Percentiles rank a stretch among this genome's conserved stretches.
Conservation (phyloP, 176 grass and related monocot genomes). For the Triticum dicoccoides region DNA sequence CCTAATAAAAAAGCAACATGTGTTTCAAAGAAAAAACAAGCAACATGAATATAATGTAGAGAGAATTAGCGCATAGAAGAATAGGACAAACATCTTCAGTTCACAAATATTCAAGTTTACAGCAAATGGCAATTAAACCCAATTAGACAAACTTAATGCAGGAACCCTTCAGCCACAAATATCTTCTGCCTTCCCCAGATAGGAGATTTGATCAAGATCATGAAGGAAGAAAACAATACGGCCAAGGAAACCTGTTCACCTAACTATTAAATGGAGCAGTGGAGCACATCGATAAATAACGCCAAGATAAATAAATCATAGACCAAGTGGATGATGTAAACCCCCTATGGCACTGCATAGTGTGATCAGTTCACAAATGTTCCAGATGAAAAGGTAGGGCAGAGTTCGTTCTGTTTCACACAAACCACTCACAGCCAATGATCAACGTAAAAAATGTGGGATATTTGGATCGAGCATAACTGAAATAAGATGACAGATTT, state of each 20-base stretch:
- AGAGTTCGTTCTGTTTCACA: neutral
- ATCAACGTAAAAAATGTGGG: neutral
- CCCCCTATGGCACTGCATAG: neutral
- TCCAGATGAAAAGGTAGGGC: neutral
- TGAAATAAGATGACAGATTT: neutral
- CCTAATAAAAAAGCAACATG: slow-evolving; percentile 32
- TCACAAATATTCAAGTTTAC: neutral
- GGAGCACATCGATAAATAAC: neutral
- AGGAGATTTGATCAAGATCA: neutral
- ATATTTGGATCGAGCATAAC: neutral
- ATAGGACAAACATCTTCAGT: neutral
- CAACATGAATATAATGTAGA: neutral
- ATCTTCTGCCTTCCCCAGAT: neutral
- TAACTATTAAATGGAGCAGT: neutral
- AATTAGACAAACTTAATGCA: neutral
- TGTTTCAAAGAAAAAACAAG: neutral
- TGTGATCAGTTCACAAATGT: neutral
- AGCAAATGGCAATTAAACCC: neutral
- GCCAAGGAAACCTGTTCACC: neutral
- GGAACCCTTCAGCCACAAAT: neutral
- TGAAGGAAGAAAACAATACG: neutral
- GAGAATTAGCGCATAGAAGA: neutral
- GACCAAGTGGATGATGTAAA: neutral
- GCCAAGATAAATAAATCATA: neutral
- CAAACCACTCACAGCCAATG: neutral